These are phyloP conservation scores for Glomus cerebriforme DNA, from an alignment of 192 early-diverging fungal genomes.

Conservation along the genomic window DNA sequence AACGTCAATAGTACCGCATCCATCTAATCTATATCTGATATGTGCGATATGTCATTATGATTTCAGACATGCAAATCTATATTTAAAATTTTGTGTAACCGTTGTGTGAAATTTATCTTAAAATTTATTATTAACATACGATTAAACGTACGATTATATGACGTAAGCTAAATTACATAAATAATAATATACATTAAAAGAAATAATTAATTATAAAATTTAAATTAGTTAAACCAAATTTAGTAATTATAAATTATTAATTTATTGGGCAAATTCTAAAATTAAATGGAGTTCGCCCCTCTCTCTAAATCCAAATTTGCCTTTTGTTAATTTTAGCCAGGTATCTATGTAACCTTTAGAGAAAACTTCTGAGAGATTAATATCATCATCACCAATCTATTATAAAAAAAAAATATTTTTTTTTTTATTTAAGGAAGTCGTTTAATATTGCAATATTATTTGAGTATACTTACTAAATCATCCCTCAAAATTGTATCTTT, in stretches of 20 bases:
- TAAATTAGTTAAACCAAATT: no score
- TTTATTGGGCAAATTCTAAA: neutral
- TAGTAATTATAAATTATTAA: neutral
- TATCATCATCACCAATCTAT: slow-evolving; percentile 32
- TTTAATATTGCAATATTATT: neutral
- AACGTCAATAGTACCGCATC: no score
- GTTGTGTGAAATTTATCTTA: no score
- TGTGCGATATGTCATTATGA: no score
- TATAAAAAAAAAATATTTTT: neutral
- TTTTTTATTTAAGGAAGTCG: neutral
- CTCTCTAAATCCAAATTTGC: slow-evolving; percentile 19
- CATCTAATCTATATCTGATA: no score
- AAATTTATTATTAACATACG: no score
- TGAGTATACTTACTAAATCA: neutral
- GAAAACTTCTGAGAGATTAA: slow-evolving; percentile 23
- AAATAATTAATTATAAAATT: no score
- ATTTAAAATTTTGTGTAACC: no score
- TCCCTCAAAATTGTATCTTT: slow-evolving; percentile 29
- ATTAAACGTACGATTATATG: no score
- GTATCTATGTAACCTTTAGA: slow-evolving; percentile 14
- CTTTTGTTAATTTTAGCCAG: slow-evolving; percentile 34
- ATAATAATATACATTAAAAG: no score
- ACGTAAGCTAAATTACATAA: no score
- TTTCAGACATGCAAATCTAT: no score
- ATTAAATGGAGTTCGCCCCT: slow-evolving; percentile 33